A percentile compares a stretch with the other conserved stretches of the same genome.
These are phyloP conservation scores for Dothistroma pini DNA, from an alignment of 2,329 filamentous ascomycete genomes.

Conservation along the genomic window DNA sequence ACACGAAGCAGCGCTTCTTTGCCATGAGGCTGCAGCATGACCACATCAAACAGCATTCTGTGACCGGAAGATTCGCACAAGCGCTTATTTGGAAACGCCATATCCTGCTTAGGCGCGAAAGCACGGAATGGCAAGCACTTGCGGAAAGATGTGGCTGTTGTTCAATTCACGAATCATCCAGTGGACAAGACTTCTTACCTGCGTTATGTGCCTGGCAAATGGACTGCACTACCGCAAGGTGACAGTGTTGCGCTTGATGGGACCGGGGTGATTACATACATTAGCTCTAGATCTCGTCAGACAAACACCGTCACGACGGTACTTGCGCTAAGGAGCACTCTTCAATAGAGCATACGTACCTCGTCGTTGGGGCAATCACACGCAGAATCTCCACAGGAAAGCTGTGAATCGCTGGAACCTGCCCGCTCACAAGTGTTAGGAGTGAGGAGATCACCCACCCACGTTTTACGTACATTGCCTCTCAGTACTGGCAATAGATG, in stretches of 20 bases:
- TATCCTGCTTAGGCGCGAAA: not conserved
- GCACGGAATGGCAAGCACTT: not conserved
- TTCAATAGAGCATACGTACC: too few species aligned
- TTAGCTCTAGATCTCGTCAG: too few species aligned
- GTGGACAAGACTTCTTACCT: not conserved
- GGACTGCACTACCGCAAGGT: not conserved
- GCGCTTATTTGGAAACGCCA: not conserved
- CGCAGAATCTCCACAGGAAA: too few species aligned
- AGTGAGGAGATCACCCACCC: not conserved
- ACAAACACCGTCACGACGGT: too few species aligned
- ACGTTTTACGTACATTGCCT: not conserved
- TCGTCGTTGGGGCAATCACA: too few species aligned
- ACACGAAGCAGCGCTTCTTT: not conserved
- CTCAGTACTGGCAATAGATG: not conserved
- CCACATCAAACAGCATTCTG: not conserved
- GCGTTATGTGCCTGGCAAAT: not conserved
- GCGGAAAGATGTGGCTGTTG: not conserved
- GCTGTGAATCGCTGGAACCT: too few species aligned
- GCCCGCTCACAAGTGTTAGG: too few species aligned
- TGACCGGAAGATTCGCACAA: not conserved
- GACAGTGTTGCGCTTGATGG: too few species aligned
- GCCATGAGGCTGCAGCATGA: not conserved
- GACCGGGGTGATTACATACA: not conserved
- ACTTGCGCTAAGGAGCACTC: too few species aligned
- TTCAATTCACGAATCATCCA: not conserved